Conservation (phyloP, 1,284 basidiomycete genomes). For the Pseudozyma sp. region DNA sequence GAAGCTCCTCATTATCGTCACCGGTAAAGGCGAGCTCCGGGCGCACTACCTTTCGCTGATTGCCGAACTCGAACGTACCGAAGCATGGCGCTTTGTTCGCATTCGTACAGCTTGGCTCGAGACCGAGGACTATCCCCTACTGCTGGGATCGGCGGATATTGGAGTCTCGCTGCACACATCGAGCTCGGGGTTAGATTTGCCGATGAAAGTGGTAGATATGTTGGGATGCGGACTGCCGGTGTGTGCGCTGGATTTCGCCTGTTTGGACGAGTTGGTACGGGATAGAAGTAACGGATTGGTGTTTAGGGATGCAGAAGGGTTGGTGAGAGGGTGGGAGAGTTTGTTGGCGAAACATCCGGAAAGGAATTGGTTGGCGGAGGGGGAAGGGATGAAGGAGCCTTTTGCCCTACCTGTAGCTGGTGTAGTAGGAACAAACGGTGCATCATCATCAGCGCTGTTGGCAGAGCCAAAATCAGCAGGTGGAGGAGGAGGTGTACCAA, state of each 20-base stretch:
- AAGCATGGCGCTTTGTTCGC: slow-evolving; percentile 82
- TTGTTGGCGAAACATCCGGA: slow-evolving; percentile 40
- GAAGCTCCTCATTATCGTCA: slow-evolving; percentile 79
- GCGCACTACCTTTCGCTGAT: slow-evolving; percentile 79
- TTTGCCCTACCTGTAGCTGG: slow-evolving; percentile 16
- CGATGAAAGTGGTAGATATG: slow-evolving; percentile 99
- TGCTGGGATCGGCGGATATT: slow-evolving; percentile 83
- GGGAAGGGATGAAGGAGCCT: slow-evolving; percentile 29
- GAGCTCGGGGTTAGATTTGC: slow-evolving; percentile 89
- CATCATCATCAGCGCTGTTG: neutral
- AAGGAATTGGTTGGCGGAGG: slow-evolving; percentile 29
- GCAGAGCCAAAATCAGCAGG: neutral
- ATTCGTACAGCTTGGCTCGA: slow-evolving; percentile 74
- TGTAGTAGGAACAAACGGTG: too few species aligned
- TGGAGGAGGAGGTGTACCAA: slow-evolving; percentile 14
- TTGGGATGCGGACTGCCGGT: slow-evolving; percentile 95
- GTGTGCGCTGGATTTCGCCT: slow-evolving; percentile 86
- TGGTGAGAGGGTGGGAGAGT: slow-evolving; percentile 78
- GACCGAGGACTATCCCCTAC: slow-evolving; percentile 54
- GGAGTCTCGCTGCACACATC: slow-evolving; percentile 91
- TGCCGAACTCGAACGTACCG: slow-evolving; percentile 73
- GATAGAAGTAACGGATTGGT: slow-evolving; percentile 84
- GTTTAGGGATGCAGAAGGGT: slow-evolving; percentile 78
- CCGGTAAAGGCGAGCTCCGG: slow-evolving; percentile 88
- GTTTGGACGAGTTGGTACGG: slow-evolving; percentile 86